Base-by-base conservation (phyloP, 768 basidiomycete genomes). In the Xerocomus spinulosus region DNA sequence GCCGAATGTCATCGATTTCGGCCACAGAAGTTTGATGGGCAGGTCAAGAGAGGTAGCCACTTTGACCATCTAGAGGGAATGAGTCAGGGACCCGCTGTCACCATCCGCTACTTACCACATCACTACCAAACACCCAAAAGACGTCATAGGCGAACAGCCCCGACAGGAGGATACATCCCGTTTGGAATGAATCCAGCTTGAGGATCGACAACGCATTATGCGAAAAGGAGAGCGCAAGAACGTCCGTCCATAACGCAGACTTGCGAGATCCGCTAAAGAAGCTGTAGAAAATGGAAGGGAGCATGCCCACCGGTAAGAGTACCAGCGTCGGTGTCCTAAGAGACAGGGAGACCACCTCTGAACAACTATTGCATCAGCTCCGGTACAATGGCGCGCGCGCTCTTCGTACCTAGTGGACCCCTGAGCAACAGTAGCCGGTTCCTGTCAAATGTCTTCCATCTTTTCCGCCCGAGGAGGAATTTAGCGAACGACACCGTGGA, bases 61-160 rank as follows among this genome's bases (percentile, higher is more conserved):
- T 55, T 83, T 83, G 20, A 95, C 83, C 94, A 97, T 97, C 88
- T 92, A 39, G 10, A 9, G 15, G 14, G 0, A 32, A 38, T 55
- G 3, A 59, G 50, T 39, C 17, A 44, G 25, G 26, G 32, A 25
- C 35, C 40, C 36, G 21, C 3, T 13, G 5, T 4, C 18, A 54
- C 21, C 51, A 42, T 8, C 30, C 17, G n/a, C 29, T 2, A 72
- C 86, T 63, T 64, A 88, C 88, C 68, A 92, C 88, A 59, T 83
- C 78, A 0, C 87, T 87, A 17, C 87, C 88, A 63, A 93, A 94
- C 3, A 94, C 92, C 90, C 90, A 96, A 79, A 85, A 95, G 33
- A 96, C 80, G 63, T 98, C 95, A 62, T 98, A 98, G 34, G 96
- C 38, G 69, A 97, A 92, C 20, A 99, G 72, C 5, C 90, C 92